Evolutionary conservation across 1,139 yeast species (phyloP), one percentile per base, ranked within the genome.

Genomic region (Taphrina pruni): DNA sequence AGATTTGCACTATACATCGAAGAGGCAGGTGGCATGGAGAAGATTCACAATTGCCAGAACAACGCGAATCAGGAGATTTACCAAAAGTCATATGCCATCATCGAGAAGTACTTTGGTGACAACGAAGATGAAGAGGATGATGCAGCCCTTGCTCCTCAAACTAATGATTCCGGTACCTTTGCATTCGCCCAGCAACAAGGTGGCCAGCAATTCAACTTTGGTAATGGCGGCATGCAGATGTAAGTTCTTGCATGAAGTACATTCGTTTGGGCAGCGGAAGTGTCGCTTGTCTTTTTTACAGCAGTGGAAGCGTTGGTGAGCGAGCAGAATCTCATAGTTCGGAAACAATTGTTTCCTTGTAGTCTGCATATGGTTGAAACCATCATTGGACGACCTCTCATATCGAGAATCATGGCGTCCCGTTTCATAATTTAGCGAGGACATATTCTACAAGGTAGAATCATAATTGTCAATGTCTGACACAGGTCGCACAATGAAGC

Each of bases 11-110:
- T 92, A 73, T 91, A 81, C 80, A 89, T 94, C 76, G 99, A 94
- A 82, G 97, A 93, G 79, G 98, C 98, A 60, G 98, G 98, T 75
- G 99, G 99, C 73, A 89, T 93, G 88, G 98, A 94, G 80, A 93
- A 90, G 83, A 94, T 94, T 75, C 89, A 90, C 79, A 93, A 90
- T 72, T 90, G 97, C 78, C 99, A 94, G 83, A 87, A 85, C 78
- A 92, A 91, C 80, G 90, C 87, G 77, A 94, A 94, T 79, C 96
- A 93, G 78, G 90, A 88, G 78, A 90, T 94, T 76, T 94, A 95
- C 80, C 87, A 89, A 77, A 93, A 93, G 82, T 96, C 99, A 57
- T 95, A 85, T 81, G 83, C 83, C 73, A 90, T 94, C 76, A 92
- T 95, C 80, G 97, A 91, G 77, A 90, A 88, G 75, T 94, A 91